Evolutionary conservation across 2,329 filamentous ascomycete genomes (phyloP).

Genomic region (Pseudopithomyces chartarum): DNA sequence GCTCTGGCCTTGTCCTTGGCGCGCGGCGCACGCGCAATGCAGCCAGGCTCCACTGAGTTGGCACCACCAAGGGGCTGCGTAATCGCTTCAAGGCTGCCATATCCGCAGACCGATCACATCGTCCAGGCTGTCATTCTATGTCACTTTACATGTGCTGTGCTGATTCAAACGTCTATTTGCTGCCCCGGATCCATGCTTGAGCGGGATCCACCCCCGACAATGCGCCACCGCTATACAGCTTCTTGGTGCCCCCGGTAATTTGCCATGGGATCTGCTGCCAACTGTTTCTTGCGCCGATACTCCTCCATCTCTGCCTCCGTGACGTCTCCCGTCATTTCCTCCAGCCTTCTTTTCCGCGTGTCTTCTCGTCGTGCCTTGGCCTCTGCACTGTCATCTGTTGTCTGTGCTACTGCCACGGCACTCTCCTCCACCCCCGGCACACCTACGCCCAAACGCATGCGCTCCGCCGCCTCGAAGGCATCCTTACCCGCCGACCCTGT

Average conservation of each 20-base stretch:
- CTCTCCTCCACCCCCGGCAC: conserved; percentile 53
- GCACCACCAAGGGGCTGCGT: not conserved
- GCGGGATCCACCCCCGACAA: not conserved
- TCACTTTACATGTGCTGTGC: conserved; percentile 32
- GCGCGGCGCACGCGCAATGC: conserved; percentile 1
- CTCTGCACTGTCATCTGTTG: conserved; percentile 49
- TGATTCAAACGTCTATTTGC: not conserved
- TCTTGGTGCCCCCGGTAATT: conserved; percentile 76
- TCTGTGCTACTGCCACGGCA: conserved; percentile 48
- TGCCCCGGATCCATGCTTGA: conserved; percentile 8
- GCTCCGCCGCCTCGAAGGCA: conserved; percentile 79
- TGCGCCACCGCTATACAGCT: conserved; percentile 48
- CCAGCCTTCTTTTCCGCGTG: conserved; percentile 72
- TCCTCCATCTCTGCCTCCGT: conserved; percentile 85
- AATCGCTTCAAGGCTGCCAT: conserved; percentile 17
- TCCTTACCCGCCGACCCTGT: conserved; percentile 86
- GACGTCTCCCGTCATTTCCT: conserved; percentile 78
- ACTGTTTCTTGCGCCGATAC: conserved; percentile 76
- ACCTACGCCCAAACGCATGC: conserved; percentile 55
- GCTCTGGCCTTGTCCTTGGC: conserved; percentile 3
- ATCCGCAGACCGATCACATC: conserved; percentile 34
- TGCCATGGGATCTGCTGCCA: conserved; percentile 85
- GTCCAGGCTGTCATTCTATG: conserved; percentile 40
- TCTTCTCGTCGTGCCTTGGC: conserved; percentile 49
- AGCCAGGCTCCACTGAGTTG: conserved; percentile 1